Evolutionary conservation across 192 early-diverging fungal species (phyloP), one percentile per base, ranked within the genome.

Genomic region (Backusella circina): DNA sequence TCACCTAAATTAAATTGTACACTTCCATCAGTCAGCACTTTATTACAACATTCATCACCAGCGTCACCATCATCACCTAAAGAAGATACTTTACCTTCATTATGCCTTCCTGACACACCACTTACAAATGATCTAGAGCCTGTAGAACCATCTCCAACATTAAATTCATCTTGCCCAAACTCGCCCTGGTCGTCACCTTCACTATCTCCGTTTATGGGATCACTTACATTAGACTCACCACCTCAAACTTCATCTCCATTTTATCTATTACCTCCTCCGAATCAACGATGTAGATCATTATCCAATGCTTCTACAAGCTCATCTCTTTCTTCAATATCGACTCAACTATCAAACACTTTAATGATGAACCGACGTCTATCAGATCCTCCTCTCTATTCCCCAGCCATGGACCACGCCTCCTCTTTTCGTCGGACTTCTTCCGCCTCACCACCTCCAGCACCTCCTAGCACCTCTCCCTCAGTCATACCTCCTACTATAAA

Each of bases 221-320:
- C 67, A 35, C 21, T 68, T 23, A 38, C 33, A 37, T 23, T 68
- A 23, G 67, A 68, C 21, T 68, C 67, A 38, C 67, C 67, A 35
- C 67, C 67, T 13, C 33, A 33, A n/a, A 10, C 9, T 37, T 37
- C 18, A n/a, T 36, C 37, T 12, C 66, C 30, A 13, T 30, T 35
- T 15, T 75, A 51, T 51, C 33, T 68, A 35, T 69, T 75, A 54
- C 74, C 74, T 18, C 66, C 74, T 10, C 66, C 74, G 1, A 68
- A 37, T 30, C 26, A 30, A 21, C 66, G 74, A 30, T 50, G 30
- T 57, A 26, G 74, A 36, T 75, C 74, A 35, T 33, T 50, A 30
- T 75, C 74, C 30, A 75, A 75, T 12, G 74, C 74, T 16, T 75
- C 74, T 15, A 75, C 67, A 18, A 68, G 30, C 18, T 68, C 74